A percentile compares a stretch with the other conserved stretches of the same genome.
Conservation (phyloP, 108 stramenopile genomes). For the Epithemia pelagica region DNA sequence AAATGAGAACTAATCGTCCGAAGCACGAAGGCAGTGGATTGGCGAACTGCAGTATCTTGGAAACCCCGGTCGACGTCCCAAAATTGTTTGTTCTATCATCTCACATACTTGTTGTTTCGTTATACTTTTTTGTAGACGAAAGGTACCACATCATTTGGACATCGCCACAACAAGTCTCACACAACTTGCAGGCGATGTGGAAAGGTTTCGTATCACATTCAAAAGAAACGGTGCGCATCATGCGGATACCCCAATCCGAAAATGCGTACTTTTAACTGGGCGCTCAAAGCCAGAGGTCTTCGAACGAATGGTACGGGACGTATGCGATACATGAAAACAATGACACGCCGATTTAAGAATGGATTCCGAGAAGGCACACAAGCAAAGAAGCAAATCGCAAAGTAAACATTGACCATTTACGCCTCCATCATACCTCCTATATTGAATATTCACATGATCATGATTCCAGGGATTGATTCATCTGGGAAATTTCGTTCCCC, state of each 20-base stretch:
- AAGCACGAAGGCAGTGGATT: too few species aligned
- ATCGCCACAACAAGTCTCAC: conserved; percentile 99
- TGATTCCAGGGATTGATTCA: too few species aligned
- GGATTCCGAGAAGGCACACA: conserved; percentile 97
- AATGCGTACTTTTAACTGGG: conserved; percentile 98
- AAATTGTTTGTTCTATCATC: too few species aligned
- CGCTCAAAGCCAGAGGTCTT: conserved; percentile 95
- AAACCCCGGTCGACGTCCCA: too few species aligned
- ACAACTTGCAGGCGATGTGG: conserved; percentile 99
- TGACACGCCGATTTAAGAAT: conserved; percentile 99
- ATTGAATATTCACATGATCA: too few species aligned
- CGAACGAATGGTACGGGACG: conserved; percentile 97
- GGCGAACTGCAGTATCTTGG: too few species aligned
- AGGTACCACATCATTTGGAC: conserved; percentile 99
- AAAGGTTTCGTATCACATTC: conserved; percentile 98
- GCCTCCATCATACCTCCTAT: conserved; percentile 37
- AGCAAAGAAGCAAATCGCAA: conserved; percentile 82
- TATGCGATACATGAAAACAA: conserved; percentile 97
- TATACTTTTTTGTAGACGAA: conserved; percentile 91
- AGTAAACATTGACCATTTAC: too few species aligned
- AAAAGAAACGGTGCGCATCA: conserved; percentile 97
- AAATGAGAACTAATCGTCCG: too few species aligned
- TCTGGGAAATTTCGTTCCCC: too few species aligned
- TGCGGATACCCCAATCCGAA: conserved; percentile 98
- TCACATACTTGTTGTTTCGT: too few species aligned